phyloP scores from a whole-genome alignment of 23 red algal genomes.

The Pyropia yezoensis region DNA sequence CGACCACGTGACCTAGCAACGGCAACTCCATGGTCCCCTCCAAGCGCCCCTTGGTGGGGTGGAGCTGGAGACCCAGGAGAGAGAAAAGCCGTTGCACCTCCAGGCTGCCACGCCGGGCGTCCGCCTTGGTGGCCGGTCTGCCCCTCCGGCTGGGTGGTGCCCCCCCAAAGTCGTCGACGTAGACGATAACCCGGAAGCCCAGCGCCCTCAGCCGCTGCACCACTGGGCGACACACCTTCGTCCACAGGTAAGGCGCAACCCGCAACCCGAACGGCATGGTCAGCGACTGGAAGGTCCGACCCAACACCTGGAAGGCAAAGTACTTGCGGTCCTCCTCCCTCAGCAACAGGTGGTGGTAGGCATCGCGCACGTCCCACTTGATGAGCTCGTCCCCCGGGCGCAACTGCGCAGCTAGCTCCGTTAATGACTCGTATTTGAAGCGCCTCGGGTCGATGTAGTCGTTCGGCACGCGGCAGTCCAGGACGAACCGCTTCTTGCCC shows the following conservation, averaged over 20 bases:
- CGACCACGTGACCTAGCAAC: slow-evolving; percentile 14
- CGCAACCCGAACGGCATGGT: slow-evolving; percentile 23
- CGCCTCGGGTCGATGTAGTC: too few species aligned
- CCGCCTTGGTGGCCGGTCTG: neutral
- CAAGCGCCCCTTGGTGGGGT: slow-evolving; percentile 9
- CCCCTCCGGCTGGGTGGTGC: too few species aligned
- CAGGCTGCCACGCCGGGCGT: neutral
- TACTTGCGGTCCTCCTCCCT: too few species aligned
- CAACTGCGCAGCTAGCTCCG: neutral
- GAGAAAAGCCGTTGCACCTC: neutral
- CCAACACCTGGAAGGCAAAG: slow-evolving; percentile 15
- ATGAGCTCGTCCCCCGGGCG: neutral
- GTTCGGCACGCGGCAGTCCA: slow-evolving; percentile 13
- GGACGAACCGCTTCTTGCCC: slow-evolving; percentile 5
- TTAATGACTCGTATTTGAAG: slow-evolving; percentile 20
- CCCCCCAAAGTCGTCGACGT: slow-evolving; percentile 44
- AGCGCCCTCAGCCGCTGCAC: slow-evolving; percentile 1
- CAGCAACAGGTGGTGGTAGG: slow-evolving; percentile 29
- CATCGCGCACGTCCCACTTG: slow-evolving; percentile 13
- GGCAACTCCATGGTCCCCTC: neutral
- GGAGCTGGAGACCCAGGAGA: neutral
- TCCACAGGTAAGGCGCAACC: too few species aligned
- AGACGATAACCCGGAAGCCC: slow-evolving; percentile 4
- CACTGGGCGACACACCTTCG: slow-evolving; percentile 14
- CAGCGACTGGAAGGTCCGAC: slow-evolving; percentile 9